These are phyloP conservation scores for Flaveria sonorensis DNA, from an alignment of 129 eudicot genomes.

Conservation along the genomic window DNA sequence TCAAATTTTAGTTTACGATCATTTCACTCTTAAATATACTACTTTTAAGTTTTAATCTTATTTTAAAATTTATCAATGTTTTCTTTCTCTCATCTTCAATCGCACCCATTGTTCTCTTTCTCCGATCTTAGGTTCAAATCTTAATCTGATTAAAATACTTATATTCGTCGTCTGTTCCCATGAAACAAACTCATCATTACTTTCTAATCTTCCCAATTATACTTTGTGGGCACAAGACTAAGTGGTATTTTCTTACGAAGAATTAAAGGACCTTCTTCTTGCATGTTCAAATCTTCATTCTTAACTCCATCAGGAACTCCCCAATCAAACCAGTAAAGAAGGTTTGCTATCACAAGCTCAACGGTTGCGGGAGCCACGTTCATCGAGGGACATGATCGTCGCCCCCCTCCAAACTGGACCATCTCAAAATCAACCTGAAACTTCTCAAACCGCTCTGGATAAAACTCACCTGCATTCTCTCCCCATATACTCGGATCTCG, in stretches of 20 bases:
- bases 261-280: constrained; percentile 13
- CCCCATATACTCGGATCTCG: constrained; percentile 43
- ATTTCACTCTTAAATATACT: too few species aligned
- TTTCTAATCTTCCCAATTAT: constrained; percentile 5
- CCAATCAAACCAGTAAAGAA: constrained; percentile 56
- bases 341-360: constrained; percentile 50
- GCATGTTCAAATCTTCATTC: constrained; percentile 42
- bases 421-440: constrained; percentile 45
- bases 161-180: too few species aligned
- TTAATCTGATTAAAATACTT: too few species aligned
- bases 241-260: constrained; percentile 27
- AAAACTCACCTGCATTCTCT: constrained; percentile 55
- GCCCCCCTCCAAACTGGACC: constrained; percentile 57
- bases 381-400: constrained; percentile 62
- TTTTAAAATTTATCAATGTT: too few species aligned
- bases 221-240: constrained; percentile 19
- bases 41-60: too few species aligned
- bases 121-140: too few species aligned
- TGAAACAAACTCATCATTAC: not conserved
- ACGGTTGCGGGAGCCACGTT: constrained; percentile 33
- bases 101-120: too few species aligned
- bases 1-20: too few species aligned
- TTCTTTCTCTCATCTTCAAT: too few species aligned
- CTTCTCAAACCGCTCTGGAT: constrained; percentile 63
- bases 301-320: constrained; percentile 36